Percentiles rank a stretch among this genome's conserved stretches.
Conservation (phyloP, 345 rosid species). For the Acer campestre region DNA sequence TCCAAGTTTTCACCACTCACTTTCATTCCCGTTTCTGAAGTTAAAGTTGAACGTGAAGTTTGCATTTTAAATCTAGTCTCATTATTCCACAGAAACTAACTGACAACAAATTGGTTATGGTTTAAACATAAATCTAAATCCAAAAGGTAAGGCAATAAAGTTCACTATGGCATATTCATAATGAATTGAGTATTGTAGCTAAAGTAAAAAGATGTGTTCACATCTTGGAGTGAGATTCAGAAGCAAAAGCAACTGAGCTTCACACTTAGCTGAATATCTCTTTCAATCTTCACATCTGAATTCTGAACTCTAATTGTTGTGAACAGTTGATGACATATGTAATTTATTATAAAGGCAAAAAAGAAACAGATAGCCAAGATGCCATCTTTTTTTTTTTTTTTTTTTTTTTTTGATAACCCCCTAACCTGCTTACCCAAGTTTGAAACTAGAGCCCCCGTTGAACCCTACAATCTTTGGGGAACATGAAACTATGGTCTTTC, state of each 20-base stretch:
- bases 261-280: background rate
- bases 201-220: background rate
- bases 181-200: background rate
- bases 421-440: too few relatives aligned
- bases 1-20: background rate
- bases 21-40: background rate
- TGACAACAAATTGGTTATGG: background rate
- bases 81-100: background rate
- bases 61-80: background rate
- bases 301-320: background rate
- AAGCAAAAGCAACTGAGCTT: background rate
- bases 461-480: too few relatives aligned
- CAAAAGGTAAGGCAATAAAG: background rate
- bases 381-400: too few relatives aligned
- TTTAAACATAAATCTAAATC: background rate
- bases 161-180: background rate
- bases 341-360: background rate
- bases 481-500: too few relatives aligned
- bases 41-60: background rate
- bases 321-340: background rate
- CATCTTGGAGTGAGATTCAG: background rate
- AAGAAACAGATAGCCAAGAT: background rate
- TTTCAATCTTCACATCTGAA: background rate
- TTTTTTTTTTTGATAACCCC: too few relatives aligned
- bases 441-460: too few relatives aligned